phyloP scores from a whole-genome alignment of 2,329 filamentous ascomycete genomes.

The Fusarium redolens region DNA sequence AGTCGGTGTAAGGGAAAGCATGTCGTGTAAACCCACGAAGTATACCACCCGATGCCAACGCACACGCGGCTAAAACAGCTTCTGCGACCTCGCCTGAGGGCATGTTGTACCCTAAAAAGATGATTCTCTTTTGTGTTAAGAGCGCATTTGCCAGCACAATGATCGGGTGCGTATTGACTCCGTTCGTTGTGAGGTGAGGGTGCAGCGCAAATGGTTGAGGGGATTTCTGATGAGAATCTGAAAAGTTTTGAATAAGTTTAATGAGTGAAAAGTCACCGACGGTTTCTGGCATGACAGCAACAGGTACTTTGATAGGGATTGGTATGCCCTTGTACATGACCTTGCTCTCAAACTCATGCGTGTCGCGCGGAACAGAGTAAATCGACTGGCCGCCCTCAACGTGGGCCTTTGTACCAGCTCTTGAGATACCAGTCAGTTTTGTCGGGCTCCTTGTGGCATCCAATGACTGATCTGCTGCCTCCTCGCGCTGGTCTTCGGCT shows the following conservation, averaged over 20 bases:
- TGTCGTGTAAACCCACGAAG: slow-evolving; percentile 93
- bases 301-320: slow-evolving; percentile 95
- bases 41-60: slow-evolving; percentile 91
- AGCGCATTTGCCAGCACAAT: slow-evolving; percentile 95
- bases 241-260: slow-evolving; percentile 96
- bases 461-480: slow-evolving; percentile 50
- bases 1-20: slow-evolving; percentile 96
- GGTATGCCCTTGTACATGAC: slow-evolving; percentile 97
- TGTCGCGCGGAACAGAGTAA: slow-evolving; percentile 88
- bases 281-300: slow-evolving; percentile 92
- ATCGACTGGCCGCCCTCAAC: slow-evolving; percentile 68
- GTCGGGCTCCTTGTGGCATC: slow-evolving; percentile 62
- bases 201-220: slow-evolving; percentile 89
- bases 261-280: slow-evolving; percentile 98
- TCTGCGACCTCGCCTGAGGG: slow-evolving; percentile 97
- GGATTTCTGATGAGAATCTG: slow-evolving; percentile 81
- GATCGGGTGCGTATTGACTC: slow-evolving; percentile 89
- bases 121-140: slow-evolving; percentile 94
- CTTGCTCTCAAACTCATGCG: slow-evolving; percentile 96
- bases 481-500: slow-evolving; percentile 68
- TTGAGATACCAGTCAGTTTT: slow-evolving; percentile 62
- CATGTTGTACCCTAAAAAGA: slow-evolving; percentile 95
- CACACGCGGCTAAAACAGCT: slow-evolving; percentile 96
- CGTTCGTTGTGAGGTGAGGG: slow-evolving; percentile 92
- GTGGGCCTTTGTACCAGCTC: slow-evolving; percentile 72